phyloP scores from a whole-genome alignment of 352 stramenopile species.

The Globisporangium polare region DNA sequence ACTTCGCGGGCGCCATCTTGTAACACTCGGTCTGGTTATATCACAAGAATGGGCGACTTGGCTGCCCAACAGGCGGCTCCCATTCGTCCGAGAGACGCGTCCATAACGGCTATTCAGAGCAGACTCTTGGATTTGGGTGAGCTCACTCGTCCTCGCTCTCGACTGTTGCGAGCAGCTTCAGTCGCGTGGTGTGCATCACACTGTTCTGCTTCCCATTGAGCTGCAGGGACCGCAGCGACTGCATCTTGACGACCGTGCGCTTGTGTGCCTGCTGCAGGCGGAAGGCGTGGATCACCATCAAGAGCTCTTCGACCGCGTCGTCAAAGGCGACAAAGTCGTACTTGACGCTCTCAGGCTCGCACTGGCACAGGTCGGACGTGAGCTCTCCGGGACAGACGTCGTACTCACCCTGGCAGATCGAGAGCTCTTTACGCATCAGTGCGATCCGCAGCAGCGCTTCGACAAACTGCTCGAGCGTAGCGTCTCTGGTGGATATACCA shows the following conservation, averaged over 20 bases:
- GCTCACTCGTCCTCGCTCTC: background rate
- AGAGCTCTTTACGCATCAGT: conserved; percentile 41
- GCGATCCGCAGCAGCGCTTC: conserved; percentile 47
- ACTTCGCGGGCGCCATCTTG: conserved; percentile 34
- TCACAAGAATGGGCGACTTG: background rate
- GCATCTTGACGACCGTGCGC: conserved; percentile 29
- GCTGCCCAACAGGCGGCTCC: background rate
- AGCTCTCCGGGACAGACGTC: conserved; percentile 55
- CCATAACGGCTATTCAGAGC: conserved; percentile 1
- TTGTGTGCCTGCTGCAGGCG: conserved; percentile 23
- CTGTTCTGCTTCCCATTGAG: background rate
- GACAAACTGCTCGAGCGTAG: conserved; percentile 40
- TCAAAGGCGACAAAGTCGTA: conserved; percentile 46
- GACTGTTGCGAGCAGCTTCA: background rate
- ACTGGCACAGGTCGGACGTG: conserved; percentile 42
- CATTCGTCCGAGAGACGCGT: background rate
- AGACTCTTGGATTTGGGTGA: background rate
- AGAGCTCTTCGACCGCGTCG: conserved; percentile 41
- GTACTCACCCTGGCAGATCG: conserved; percentile 41
- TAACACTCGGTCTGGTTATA: too few species aligned
- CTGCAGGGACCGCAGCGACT: conserved; percentile 19
- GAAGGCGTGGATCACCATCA: conserved; percentile 29
- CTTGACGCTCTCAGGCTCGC: conserved; percentile 15
- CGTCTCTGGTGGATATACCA: conserved; percentile 7
- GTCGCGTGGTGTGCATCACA: background rate